Evolutionary conservation across 2,329 filamentous ascomycete species (phyloP), one percentile per base, ranked within the genome.

Genomic region (Alternaria dauci): DNA sequence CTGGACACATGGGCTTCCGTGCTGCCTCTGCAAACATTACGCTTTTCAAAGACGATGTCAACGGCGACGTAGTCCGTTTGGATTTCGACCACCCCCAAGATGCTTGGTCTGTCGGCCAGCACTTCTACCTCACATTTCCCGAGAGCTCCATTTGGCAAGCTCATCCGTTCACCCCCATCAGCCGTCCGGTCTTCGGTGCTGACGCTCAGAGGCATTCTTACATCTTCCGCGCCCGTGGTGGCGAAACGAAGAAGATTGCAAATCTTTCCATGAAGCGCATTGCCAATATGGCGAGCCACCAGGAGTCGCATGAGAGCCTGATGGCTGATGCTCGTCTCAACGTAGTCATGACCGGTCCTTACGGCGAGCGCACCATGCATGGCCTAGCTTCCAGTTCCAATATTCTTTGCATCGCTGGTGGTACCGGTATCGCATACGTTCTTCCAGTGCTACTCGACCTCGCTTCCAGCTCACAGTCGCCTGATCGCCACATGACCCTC

Each of bases 91-190:
- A 90, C 63, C 77, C 82, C 2, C 87, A 90, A 52, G 82, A 84
- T 28, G 74, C 84, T 0, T 92, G 89, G 89, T 79, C 81, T 12
- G 80, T 90, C 12, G 89, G 90, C 9, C 87, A 92, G 75, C 90
- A 92, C 71, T 92, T 90, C 74, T 92, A 87, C 69, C 80, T 92
- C 16, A 89, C 85, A 73, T 92, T 92, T 68, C 81, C 87, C 0
- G 84, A 88, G 61, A 80, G 87, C 32, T 89, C 84, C 67, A 84
- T 92, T 67, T 91, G 89, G 88, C 89, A 92, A 75, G 88, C 87
- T 0, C 90, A 92, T 69, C 90, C 90, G 0, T 90, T 92, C 71
- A 79, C 88, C 5, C 71, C 68, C 8, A 71, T 71, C 53, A 75
- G 70, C 18, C 66, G 63, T 4, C 72, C 72, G 2, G 58, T 72